A percentile compares a stretch with the other conserved stretches of the same genome.
phyloP scores from a whole-genome alignment of 2,329 filamentous ascomycete genomes.

The Fusarium pilosicola region DNA sequence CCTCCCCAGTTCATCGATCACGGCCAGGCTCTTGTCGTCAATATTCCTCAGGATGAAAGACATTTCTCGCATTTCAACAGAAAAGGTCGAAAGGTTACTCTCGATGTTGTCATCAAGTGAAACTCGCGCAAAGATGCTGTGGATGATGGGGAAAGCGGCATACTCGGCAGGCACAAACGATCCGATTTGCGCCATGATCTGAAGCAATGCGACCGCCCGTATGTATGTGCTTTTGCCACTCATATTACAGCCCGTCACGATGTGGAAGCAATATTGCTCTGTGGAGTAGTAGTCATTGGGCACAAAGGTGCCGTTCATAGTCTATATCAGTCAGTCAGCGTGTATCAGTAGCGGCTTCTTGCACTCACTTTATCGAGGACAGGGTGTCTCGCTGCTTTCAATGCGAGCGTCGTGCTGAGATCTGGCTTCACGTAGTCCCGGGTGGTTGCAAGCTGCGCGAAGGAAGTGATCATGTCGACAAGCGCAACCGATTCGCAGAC shows the following conservation, averaged over 20 bases:
- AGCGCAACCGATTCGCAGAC: constrained; percentile 88
- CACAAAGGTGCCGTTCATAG: constrained; percentile 75
- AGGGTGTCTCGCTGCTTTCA: constrained; percentile 81
- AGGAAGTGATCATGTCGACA: constrained; percentile 85
- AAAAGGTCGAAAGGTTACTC: constrained; percentile 92
- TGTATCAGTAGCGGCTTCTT: neutral
- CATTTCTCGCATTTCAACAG: constrained; percentile 94
- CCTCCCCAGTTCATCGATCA: constrained; percentile 92
- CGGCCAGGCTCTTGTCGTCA: constrained; percentile 77
- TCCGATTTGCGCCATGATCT: constrained; percentile 94
- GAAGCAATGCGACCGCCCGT: constrained; percentile 81
- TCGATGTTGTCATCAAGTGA: constrained; percentile 90
- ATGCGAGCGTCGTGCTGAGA: constrained; percentile 73
- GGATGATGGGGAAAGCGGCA: constrained; percentile 81
- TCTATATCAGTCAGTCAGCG: constrained; percentile 47
- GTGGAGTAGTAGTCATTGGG: constrained; percentile 92
- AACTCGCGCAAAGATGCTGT: constrained; percentile 87
- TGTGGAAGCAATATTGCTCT: constrained; percentile 83
- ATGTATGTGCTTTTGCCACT: constrained; percentile 98
- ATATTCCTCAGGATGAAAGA: constrained; percentile 91
- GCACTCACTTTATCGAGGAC: constrained; percentile 73
- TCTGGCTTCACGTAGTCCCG: constrained; percentile 71
- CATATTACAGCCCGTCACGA: constrained; percentile 98
- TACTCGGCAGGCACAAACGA: constrained; percentile 89
- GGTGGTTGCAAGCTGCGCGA: constrained; percentile 77